Conservation (phyloP, 1,284 basidiomycete genomes). For the Fomitopsis palustris region DNA sequence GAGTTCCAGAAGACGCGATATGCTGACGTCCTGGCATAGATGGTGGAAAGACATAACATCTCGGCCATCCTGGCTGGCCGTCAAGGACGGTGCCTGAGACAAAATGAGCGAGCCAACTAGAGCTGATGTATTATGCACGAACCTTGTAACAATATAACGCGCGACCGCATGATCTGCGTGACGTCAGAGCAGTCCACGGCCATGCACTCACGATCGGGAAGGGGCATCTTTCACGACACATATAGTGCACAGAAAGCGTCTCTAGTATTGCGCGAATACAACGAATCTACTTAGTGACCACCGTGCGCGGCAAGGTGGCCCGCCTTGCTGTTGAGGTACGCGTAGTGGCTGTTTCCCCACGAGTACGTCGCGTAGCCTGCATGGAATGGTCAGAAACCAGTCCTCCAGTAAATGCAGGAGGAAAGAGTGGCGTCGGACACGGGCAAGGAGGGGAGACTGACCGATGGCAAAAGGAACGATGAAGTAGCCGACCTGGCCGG, state of each 20-base stretch:
- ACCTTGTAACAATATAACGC: background rate
- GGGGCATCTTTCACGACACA: too few relatives aligned
- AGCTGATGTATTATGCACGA: background rate
- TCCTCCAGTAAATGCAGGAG: background rate
- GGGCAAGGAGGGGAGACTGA: conserved; percentile 37
- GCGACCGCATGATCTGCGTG: background rate
- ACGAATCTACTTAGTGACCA: conserved; percentile 19
- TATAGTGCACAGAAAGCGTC: too few relatives aligned
- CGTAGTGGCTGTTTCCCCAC: conserved; percentile 77
- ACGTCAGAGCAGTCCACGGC: too few relatives aligned
- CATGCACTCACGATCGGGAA: too few relatives aligned
- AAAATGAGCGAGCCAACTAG: background rate
- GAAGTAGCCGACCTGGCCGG: conserved; percentile 78
- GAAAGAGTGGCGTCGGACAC: background rate
- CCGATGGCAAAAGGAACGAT: conserved; percentile 75
- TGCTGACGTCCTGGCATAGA: conserved; percentile 11
- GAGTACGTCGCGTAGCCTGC: conserved; percentile 80
- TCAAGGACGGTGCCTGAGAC: conserved; percentile 23
- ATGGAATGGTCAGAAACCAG: background rate
- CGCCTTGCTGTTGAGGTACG: conserved; percentile 76
- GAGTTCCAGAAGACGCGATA: background rate
- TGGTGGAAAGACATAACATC: conserved; percentile 35
- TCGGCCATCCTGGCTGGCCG: conserved; percentile 33
- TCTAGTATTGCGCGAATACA: background rate
- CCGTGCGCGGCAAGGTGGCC: conserved; percentile 57